phyloP scores from a whole-genome alignment of 1,139 yeast genomes.

The Saccharomyces pastorianus region DNA sequence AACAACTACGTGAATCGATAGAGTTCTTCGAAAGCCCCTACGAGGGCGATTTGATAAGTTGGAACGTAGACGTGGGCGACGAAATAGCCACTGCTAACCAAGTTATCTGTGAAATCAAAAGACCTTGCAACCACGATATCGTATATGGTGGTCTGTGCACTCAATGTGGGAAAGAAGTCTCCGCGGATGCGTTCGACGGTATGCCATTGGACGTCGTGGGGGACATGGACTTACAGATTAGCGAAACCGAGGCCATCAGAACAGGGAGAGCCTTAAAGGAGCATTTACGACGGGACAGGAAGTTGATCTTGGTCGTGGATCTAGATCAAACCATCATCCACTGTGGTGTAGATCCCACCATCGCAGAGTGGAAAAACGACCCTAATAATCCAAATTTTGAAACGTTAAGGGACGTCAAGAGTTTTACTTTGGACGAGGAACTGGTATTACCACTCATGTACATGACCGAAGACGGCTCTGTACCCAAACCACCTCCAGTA shows the following conservation, averaged over 20 bases:
- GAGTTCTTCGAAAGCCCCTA: slow-evolving; percentile 66
- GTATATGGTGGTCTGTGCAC: slow-evolving; percentile 96
- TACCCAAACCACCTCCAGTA: slow-evolving; percentile 35
- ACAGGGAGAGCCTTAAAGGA: slow-evolving; percentile 64
- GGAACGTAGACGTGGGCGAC: slow-evolving; percentile 51
- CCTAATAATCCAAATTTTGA: slow-evolving; percentile 77
- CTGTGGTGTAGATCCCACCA: slow-evolving; percentile 96
- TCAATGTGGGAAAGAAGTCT: slow-evolving; percentile 79
- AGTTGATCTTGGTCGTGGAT: slow-evolving; percentile 86
- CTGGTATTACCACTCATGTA: slow-evolving; percentile 47
- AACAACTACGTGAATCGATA: slow-evolving; percentile 24
- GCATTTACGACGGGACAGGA: slow-evolving; percentile 52
- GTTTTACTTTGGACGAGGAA: slow-evolving; percentile 74
- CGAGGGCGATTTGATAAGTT: slow-evolving; percentile 53
- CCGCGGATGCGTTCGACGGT: slow-evolving; percentile 55
- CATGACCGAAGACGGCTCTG: slow-evolving; percentile 42
- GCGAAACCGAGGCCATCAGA: slow-evolving; percentile 76
- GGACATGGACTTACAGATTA: slow-evolving; percentile 75
- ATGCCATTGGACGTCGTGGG: slow-evolving; percentile 67
- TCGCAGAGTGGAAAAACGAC: slow-evolving; percentile 92
- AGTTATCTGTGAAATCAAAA: slow-evolving; percentile 50
- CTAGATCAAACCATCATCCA: slow-evolving; percentile 96
- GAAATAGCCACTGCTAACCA: slow-evolving; percentile 47
- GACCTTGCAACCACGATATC: slow-evolving; percentile 87
- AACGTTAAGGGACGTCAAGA: slow-evolving; percentile 71